Percentiles rank a stretch among this genome's conserved stretches.
Evolutionary conservation across 305 asterid species (phyloP).

Genomic region (Caryopteris hybrid): DNA sequence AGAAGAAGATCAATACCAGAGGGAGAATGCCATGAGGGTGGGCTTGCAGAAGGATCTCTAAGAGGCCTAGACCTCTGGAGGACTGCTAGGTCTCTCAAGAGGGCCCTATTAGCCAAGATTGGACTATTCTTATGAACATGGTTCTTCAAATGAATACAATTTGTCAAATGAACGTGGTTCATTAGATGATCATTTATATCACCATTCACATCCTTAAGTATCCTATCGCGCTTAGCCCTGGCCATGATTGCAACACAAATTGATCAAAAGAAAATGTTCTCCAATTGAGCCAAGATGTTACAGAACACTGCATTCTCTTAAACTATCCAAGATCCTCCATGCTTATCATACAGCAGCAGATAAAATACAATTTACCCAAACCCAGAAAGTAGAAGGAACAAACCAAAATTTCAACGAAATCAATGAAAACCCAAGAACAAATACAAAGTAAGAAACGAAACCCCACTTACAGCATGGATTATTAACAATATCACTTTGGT

Average conservation of each 20-base stretch:
- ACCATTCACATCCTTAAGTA: slow-evolving; percentile 90
- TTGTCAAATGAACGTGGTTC: slow-evolving; percentile 89
- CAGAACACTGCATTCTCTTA: slow-evolving; percentile 30
- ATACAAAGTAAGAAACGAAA: too few relatives aligned
- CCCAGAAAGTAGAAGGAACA: too few relatives aligned
- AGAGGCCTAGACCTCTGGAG: slow-evolving; percentile 93
- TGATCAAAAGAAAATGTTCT: slow-evolving; percentile 28
- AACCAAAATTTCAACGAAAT: too few relatives aligned
- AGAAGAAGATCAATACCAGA: slow-evolving; percentile 43
- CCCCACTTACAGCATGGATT: too few relatives aligned
- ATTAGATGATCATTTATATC: slow-evolving; percentile 78
- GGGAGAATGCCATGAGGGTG: slow-evolving; percentile 74
- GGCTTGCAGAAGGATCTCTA: slow-evolving; percentile 88
- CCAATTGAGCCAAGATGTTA: slow-evolving; percentile 32
- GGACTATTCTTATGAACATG: slow-evolving; percentile 95
- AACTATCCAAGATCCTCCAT: slow-evolving; percentile 30
- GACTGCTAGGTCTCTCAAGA: slow-evolving; percentile 81
- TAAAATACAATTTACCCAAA: slow-evolving; percentile 18
- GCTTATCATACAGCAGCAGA: slow-evolving; percentile 10
- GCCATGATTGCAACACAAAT: slow-evolving; percentile 73
- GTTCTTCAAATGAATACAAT: slow-evolving; percentile 98
- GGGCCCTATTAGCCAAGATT: slow-evolving; percentile 63
- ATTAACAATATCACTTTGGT: too few relatives aligned
- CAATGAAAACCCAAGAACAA: too few relatives aligned
- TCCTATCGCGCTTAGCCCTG: slow-evolving; percentile 75